These are phyloP conservation scores for Sistotremastrum suecicum DNA, from an alignment of 768 basidiomycete genomes.

Conservation along the genomic window DNA sequence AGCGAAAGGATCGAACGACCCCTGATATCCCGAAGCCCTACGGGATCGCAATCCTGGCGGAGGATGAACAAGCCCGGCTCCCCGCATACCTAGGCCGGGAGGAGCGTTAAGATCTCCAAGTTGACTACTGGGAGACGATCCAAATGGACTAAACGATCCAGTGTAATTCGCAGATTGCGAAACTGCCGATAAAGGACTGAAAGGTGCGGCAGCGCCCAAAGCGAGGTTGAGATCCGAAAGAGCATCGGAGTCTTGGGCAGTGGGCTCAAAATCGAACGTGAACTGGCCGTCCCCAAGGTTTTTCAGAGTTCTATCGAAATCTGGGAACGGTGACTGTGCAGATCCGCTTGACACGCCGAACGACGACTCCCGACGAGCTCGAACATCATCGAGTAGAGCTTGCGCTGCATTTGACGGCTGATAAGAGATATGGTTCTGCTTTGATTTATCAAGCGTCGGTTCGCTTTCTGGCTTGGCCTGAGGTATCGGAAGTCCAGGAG, in stretches of 20 bases:
- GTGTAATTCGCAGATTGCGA: conserved; percentile 29
- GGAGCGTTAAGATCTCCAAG: too few relatives aligned
- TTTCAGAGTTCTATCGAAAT: conserved; percentile 74
- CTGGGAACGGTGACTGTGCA: conserved; percentile 59
- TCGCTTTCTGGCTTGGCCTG: conserved; percentile 27
- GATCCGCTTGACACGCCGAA: conserved; percentile 13
- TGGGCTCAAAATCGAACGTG: conserved; percentile 79
- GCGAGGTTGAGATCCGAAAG: conserved; percentile 31
- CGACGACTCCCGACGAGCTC: conserved; percentile 51
- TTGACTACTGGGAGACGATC: too few relatives aligned
- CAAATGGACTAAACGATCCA: conserved; percentile 30
- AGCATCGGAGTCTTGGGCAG: conserved; percentile 34
- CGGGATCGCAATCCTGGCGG: neutral
- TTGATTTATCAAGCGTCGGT: conserved; percentile 33
- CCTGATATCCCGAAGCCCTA: neutral
- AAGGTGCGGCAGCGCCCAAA: conserved; percentile 36
- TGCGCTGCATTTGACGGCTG: conserved; percentile 81
- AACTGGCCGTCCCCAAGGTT: conserved; percentile 53
- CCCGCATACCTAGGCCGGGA: too few relatives aligned
- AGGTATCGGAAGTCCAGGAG: conserved; percentile 41
- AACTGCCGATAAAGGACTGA: conserved; percentile 13
- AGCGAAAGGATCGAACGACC: conserved; percentile 55
- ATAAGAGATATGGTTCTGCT: conserved; percentile 47
- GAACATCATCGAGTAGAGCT: conserved; percentile 73
- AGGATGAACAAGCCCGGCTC: too few relatives aligned